Conservation (phyloP, 768 basidiomycete species). For the Rhodocollybia butyracea region DNA sequence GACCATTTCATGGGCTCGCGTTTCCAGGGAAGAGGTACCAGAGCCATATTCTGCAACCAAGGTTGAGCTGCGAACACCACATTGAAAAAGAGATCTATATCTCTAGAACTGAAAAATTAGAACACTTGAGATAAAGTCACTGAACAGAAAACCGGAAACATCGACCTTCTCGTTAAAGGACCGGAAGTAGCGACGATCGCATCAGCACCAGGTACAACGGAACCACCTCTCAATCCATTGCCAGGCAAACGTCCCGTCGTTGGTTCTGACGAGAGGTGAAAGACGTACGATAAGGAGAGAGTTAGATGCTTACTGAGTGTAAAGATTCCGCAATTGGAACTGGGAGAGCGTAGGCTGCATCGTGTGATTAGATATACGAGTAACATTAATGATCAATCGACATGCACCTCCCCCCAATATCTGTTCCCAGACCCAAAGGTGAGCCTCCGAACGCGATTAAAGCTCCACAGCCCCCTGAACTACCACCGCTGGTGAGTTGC, state of each 20-base stretch:
- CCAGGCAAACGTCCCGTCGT: constrained; percentile 45
- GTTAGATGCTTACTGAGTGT: constrained; percentile 10
- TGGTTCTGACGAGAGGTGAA: constrained; percentile 9
- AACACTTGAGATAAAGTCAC: neutral
- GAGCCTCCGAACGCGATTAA: constrained; percentile 43
- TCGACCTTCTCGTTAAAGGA: constrained; percentile 45
- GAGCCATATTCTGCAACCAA: constrained; percentile 36
- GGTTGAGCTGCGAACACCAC: constrained; percentile 32
- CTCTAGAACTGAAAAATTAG: constrained; percentile 20
- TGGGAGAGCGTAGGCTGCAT: constrained; percentile 26
- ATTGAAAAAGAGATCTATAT: constrained; percentile 27
- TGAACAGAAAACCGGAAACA: constrained; percentile 11
- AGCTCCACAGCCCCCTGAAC: constrained; percentile 50
- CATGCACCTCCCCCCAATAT: constrained; percentile 25
- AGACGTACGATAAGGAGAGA: neutral
- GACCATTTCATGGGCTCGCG: constrained; percentile 14
- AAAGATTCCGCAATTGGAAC: constrained; percentile 17
- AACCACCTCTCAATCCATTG: constrained; percentile 26
- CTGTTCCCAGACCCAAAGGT: constrained; percentile 41
- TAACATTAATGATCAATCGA: neutral
- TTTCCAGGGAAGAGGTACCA: constrained; percentile 25
- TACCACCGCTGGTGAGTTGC: constrained; percentile 44
- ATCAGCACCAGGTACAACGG: constrained; percentile 42
- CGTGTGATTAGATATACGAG: neutral
- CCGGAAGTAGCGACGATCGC: constrained; percentile 53